Percentiles rank a stretch among this genome's conserved stretches.
phyloP scores from a whole-genome alignment of 257 asterid species.

The Euphrasia confusa region DNA sequence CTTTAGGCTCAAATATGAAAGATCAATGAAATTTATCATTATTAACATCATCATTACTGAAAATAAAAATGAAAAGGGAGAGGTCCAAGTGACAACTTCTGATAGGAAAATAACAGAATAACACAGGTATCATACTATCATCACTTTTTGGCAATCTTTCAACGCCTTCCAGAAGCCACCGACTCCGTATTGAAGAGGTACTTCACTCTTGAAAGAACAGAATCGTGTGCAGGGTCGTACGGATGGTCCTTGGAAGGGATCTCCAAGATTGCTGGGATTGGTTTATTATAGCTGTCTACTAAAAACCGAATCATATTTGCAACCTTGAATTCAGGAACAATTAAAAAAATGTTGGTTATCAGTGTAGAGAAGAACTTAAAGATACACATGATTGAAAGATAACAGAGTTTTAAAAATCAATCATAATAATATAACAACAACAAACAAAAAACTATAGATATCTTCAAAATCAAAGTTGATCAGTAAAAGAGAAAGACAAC shows the following conservation, averaged over 20 bases:
- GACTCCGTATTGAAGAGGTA: constrained; percentile 65
- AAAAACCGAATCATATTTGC: constrained; percentile 82
- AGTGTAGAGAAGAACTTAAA: neutral
- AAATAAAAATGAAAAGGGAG: no score
- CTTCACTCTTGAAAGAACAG: constrained; percentile 82
- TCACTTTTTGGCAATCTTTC: neutral
- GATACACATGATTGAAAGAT: neutral
- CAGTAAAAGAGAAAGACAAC: no score
- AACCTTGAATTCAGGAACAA: constrained; percentile 39
- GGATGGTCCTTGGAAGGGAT: constrained; percentile 97
- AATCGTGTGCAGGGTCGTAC: constrained; percentile 84
- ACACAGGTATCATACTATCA: no score
- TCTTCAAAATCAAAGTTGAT: no score
- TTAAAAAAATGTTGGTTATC: neutral
- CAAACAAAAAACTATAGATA: neutral
- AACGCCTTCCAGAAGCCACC: constrained; percentile 62
- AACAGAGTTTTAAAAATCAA: no score
- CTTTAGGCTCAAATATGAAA: no score
- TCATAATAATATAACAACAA: no score
- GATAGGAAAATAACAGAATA: no score
- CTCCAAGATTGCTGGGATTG: constrained; percentile 86
- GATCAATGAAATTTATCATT: no score
- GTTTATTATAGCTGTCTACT: constrained; percentile 88
- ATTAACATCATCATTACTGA: no score
- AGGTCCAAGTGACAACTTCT: no score